phyloP scores from a whole-genome alignment of 768 basidiomycete species.

The Phylloporus rhodoxanthus region DNA sequence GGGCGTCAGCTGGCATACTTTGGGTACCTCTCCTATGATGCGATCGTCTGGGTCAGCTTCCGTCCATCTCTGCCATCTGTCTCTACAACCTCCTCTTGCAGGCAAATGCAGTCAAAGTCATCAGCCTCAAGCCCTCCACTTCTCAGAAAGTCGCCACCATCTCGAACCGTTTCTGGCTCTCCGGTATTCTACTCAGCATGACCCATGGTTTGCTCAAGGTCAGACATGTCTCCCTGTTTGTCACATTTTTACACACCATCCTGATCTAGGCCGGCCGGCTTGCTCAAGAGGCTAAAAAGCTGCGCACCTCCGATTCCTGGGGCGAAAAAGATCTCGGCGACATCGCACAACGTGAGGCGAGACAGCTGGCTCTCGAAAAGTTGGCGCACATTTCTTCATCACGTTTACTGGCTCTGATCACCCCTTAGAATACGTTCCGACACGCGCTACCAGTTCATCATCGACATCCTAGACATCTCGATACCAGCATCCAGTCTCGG shows the following conservation, averaged over 20 bases:
- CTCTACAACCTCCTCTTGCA: slow-evolving; percentile 20
- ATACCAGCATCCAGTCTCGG: slow-evolving; percentile 83
- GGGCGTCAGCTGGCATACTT: slow-evolving; percentile 85
- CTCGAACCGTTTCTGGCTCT: slow-evolving; percentile 82
- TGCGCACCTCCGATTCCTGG: slow-evolving; percentile 41
- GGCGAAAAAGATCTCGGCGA: slow-evolving; percentile 65
- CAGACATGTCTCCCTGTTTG: background rate
- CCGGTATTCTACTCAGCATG: slow-evolving; percentile 79
- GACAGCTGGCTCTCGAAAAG: slow-evolving; percentile 51
- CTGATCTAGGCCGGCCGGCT: slow-evolving; percentile 50
- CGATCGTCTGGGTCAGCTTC: slow-evolving; percentile 72
- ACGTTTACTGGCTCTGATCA: slow-evolving; percentile 4
- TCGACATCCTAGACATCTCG: slow-evolving; percentile 84
- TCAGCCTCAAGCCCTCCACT: slow-evolving; percentile 53
- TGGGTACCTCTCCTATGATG: slow-evolving; percentile 78
- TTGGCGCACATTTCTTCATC: slow-evolving; percentile 27
- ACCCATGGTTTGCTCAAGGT: slow-evolving; percentile 67
- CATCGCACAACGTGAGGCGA: slow-evolving; percentile 61
- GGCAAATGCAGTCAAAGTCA: slow-evolving; percentile 65
- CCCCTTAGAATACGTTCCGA: slow-evolving; percentile 51
- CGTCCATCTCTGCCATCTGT: background rate
- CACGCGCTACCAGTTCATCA: slow-evolving; percentile 71
- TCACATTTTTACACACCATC: background rate
- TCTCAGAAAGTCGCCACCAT: slow-evolving; percentile 54
- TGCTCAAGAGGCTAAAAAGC: slow-evolving; percentile 50